Conservation (phyloP, 129 eudicot genomes). For the Glebionis coronaria region DNA sequence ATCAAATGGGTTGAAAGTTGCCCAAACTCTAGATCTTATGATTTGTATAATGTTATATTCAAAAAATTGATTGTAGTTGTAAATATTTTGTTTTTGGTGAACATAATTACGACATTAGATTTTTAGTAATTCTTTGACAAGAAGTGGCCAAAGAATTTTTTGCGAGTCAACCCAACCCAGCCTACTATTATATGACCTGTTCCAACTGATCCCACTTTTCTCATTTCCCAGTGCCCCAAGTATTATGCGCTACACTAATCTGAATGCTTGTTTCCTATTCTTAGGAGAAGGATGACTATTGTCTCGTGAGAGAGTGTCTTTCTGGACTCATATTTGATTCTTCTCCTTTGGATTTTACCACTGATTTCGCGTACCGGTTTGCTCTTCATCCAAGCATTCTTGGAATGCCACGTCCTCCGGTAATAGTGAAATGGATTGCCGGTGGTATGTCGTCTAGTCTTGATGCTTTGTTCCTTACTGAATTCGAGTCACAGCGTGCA, state of each 20-base stretch:
- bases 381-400: constrained; percentile 70
- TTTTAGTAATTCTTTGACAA: no score
- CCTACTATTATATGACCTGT: no score
- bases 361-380: constrained; percentile 78
- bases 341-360: constrained; percentile 77
- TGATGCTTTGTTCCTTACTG: constrained; percentile 71
- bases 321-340: constrained; percentile 89
- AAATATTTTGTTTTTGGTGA: no score
- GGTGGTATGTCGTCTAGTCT: constrained; percentile 55
- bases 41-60: no score
- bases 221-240: background rate
- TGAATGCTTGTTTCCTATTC: constrained; percentile 20
- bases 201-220: background rate
- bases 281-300: constrained; percentile 53
- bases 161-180: no score
- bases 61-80: no score
- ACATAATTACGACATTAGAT: no score
- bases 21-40: no score
- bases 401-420: constrained; percentile 64
- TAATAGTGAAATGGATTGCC: constrained; percentile 64
- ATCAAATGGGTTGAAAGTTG: background rate
- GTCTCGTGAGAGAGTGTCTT: constrained; percentile 67
- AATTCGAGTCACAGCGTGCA: constrained; percentile 83
- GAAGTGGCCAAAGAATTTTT: no score
- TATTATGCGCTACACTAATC: background rate